A percentile compares a stretch with the other conserved stretches of the same genome.
These are phyloP conservation scores for Collybia mongolica DNA, from an alignment of 768 basidiomycete species.

Conservation along the genomic window DNA sequence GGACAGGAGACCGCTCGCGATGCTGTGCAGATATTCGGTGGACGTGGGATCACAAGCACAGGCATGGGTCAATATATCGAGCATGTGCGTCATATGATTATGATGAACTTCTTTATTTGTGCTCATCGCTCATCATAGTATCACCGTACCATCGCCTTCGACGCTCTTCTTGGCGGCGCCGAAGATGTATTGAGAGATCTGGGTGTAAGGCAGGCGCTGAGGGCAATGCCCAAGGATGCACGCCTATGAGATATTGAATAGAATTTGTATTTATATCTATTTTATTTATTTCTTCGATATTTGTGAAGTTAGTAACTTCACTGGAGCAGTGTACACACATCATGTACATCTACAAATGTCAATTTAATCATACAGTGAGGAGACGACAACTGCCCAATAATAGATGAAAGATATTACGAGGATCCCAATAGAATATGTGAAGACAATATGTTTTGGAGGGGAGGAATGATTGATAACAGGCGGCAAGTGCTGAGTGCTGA, in stretches of 20 bases:
- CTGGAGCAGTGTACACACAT: neutral
- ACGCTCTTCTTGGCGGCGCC: slow-evolving; percentile 71
- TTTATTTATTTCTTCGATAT: neutral
- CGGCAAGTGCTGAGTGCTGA: neutral
- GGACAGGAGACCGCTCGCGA: slow-evolving; percentile 66
- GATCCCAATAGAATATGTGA: neutral
- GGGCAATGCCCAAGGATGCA: slow-evolving; percentile 58
- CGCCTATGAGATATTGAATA: slow-evolving; percentile 40
- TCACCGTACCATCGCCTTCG: slow-evolving; percentile 65
- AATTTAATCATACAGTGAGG: neutral
- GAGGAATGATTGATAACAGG: no score
- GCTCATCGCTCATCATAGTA: slow-evolving; percentile 35
- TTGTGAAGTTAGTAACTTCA: neutral
- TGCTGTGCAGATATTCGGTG: slow-evolving; percentile 72
- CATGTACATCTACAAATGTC: neutral
- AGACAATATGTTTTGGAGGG: no score
- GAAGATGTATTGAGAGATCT: slow-evolving; percentile 66
- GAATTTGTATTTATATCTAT: neutral
- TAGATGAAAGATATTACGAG: neutral
- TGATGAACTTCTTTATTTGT: neutral
- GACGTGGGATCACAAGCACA: slow-evolving; percentile 79
- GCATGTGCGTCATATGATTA: slow-evolving; percentile 44
- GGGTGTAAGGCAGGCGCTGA: slow-evolving; percentile 65
- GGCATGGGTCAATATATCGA: slow-evolving; percentile 82
- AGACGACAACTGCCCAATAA: neutral